A percentile compares a stretch with the other conserved stretches of the same genome.
Conservation (phyloP, 177 flowering plant species). For the Tripterygium wilfordii region DNA sequence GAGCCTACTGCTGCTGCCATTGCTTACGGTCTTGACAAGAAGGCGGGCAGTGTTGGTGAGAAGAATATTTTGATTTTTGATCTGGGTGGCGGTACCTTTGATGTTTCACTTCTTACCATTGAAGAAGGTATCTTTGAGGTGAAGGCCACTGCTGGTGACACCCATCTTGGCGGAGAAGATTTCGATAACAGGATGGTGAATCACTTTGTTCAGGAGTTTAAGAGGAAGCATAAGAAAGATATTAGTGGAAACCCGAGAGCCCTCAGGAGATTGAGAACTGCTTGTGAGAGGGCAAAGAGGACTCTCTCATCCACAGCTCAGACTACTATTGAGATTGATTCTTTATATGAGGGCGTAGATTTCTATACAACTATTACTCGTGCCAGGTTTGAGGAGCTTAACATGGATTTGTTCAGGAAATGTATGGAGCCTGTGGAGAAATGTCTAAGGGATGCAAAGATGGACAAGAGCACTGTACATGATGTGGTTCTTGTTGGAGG, state of each 20-base stretch:
- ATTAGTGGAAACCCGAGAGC: slow-evolving; percentile 16
- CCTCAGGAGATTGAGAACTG: slow-evolving; percentile 14
- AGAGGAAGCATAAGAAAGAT: slow-evolving; percentile 15
- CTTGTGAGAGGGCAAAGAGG: slow-evolving; percentile 23
- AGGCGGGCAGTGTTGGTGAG: slow-evolving; percentile 42
- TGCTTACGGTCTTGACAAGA: slow-evolving; percentile 57
- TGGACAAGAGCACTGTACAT: slow-evolving; percentile 56
- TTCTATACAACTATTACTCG: slow-evolving; percentile 13
- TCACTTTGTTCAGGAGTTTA: slow-evolving; percentile 39
- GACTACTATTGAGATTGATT: slow-evolving; percentile 19
- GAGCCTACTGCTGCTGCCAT: slow-evolving; percentile 64
- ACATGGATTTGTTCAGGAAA: slow-evolving; percentile 55
- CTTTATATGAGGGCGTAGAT: slow-evolving; percentile 12
- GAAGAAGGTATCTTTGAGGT: slow-evolving; percentile 54
- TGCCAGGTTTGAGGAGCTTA: slow-evolving; percentile 35
- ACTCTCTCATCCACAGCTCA: slow-evolving; percentile 17
- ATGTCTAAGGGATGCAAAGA: slow-evolving; percentile 64
- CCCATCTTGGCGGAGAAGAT: slow-evolving; percentile 51
- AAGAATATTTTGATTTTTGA: slow-evolving; percentile 46
- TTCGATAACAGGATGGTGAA: slow-evolving; percentile 45
- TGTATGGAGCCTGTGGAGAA: slow-evolving; percentile 68
- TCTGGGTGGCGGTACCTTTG: slow-evolving; percentile 55
- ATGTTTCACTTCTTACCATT: slow-evolving; percentile 50
- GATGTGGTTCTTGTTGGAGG: slow-evolving; percentile 70
- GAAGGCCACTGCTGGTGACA: slow-evolving; percentile 57